Conservation (phyloP, 805 yeast genomes). For the Candida tammaniensis region DNA sequence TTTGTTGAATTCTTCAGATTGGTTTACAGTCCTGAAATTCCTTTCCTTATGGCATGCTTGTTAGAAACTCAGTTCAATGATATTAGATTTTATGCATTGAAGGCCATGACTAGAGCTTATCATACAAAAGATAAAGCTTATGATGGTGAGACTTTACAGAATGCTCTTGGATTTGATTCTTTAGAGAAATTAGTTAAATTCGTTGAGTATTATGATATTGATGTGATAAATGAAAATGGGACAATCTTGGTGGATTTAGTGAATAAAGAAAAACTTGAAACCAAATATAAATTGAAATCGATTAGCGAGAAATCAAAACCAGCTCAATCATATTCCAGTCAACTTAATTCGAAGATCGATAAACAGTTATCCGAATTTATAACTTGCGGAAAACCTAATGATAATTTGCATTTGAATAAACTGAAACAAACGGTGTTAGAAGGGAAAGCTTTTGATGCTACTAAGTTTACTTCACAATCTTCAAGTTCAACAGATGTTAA, state of each 20-base stretch:
- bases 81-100: constrained; percentile 69
- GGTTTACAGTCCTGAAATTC: constrained; percentile 47
- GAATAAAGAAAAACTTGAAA: constrained; percentile 40
- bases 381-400: constrained; percentile 32
- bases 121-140: constrained; percentile 73
- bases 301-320: constrained; percentile 36
- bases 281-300: constrained; percentile 37
- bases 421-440: not conserved
- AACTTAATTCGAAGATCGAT: constrained; percentile 26
- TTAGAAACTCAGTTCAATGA: constrained; percentile 80
- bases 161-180: constrained; percentile 67
- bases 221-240: constrained; percentile 29
- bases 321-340: constrained; percentile 32
- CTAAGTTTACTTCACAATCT: not conserved
- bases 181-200: constrained; percentile 51
- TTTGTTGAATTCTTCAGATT: constrained; percentile 62
- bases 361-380: constrained; percentile 24
- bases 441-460: constrained; percentile 2
- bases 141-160: constrained; percentile 44
- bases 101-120: constrained; percentile 59
- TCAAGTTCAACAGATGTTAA: constrained; percentile 5
- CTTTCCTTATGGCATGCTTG: constrained; percentile 69
- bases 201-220: constrained; percentile 63
- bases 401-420: constrained; percentile 20
- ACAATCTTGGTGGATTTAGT: constrained; percentile 35